These are phyloP conservation scores for Solidago caesia DNA, from an alignment of 129 eudicot genomes.

Conservation along the genomic window DNA sequence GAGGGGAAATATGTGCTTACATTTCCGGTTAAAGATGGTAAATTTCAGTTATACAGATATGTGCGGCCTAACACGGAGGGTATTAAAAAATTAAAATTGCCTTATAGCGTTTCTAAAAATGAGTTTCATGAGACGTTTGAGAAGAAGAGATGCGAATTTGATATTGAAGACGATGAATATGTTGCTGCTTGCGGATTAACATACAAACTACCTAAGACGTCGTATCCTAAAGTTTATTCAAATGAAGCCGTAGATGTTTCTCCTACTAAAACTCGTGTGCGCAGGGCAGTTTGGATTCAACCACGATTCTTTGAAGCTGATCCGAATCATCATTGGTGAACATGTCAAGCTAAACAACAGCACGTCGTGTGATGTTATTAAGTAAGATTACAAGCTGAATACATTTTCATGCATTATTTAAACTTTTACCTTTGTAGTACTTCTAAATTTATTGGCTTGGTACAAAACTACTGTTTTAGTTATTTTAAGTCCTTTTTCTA, in stretches of 20 bases:
- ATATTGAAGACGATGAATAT: slow-evolving; percentile 30
- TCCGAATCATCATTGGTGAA: slow-evolving; percentile 24
- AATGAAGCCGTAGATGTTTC: background rate
- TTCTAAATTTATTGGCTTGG: no score
- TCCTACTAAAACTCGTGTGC: no score
- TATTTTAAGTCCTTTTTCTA: no score
- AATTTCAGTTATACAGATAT: no score
- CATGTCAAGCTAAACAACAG: no score
- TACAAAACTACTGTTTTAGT: no score
- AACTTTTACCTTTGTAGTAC: no score
- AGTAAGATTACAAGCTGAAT: no score
- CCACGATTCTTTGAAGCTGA: slow-evolving; percentile 13
- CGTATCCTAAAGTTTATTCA: background rate
- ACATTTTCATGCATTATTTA: no score
- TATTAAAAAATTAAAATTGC: no score
- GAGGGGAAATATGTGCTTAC: background rate
- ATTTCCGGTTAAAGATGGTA: slow-evolving; percentile 22
- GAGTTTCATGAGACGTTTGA: background rate
- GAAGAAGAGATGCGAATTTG: background rate
- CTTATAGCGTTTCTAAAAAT: no score
- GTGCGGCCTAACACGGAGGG: background rate
- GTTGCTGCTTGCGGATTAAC: slow-evolving; percentile 37
- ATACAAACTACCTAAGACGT: background rate
- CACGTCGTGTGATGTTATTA: no score
- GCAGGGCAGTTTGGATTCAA: slow-evolving; percentile 38